These are phyloP conservation scores for Hymenoscyphus fraxineus DNA, from an alignment of 2,329 filamentous ascomycete genomes.

Conservation along the genomic window DNA sequence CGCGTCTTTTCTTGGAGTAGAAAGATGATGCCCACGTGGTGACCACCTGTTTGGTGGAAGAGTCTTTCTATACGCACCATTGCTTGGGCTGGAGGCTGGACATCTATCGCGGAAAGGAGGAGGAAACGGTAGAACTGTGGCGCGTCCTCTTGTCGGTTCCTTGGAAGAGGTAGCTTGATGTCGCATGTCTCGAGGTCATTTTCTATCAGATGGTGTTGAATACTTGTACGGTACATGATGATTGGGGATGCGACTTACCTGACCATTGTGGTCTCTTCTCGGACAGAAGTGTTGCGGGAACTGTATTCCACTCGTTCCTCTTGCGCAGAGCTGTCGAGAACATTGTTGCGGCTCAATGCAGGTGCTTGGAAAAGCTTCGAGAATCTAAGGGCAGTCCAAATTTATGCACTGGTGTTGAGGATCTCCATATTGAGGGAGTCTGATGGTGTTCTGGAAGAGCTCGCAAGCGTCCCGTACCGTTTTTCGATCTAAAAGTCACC, in stretches of 20 bases:
- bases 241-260: constrained; percentile 24
- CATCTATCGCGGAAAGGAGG: constrained; percentile 29
- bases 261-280: constrained; percentile 29
- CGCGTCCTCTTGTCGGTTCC: constrained; percentile 10
- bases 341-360: constrained; percentile 19
- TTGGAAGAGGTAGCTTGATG: constrained; percentile 27
- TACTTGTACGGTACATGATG: neutral
- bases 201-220: constrained; percentile 20
- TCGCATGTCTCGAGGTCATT: constrained; percentile 30
- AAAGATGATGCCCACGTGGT: constrained; percentile 33
- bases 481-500: no score
- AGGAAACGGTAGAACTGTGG: constrained; percentile 28
- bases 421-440: no score
- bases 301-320: constrained; percentile 29
- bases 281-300: constrained; percentile 28
- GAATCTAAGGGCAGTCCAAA: no score
- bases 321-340: constrained; percentile 34
- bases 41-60: constrained; percentile 32
- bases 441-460: no score
- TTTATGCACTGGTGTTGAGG: no score
- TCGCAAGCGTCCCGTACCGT: no score
- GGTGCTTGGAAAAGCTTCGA: no score
- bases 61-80: constrained; percentile 33
- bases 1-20: constrained; percentile 27
- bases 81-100: constrained; percentile 13